Conservation (phyloP, 495 filamentous ascomycete species). For the Oleoguttula mirabilis region DNA sequence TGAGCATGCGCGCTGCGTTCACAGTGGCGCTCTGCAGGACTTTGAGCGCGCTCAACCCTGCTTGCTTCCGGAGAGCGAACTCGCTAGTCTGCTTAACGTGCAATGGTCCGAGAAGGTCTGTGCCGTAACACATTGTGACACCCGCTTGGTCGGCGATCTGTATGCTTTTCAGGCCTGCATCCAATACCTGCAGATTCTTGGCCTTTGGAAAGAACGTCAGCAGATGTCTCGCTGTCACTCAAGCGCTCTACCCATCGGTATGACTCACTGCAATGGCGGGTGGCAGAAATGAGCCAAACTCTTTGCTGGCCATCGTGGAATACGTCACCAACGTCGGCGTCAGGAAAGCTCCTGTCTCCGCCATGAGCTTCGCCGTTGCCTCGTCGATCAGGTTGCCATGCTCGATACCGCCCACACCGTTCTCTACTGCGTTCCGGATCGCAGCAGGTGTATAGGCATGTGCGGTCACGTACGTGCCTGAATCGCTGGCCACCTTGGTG, state of each 20-base stretch:
- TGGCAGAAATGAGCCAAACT: slow-evolving; percentile 35
- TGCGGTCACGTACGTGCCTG: slow-evolving; percentile 42
- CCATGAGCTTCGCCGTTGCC: slow-evolving; percentile 39
- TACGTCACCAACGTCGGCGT: slow-evolving; percentile 45
- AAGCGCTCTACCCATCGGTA: too few species aligned
- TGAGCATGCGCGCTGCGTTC: slow-evolving; percentile 38
- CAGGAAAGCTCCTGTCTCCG: slow-evolving; percentile 35
- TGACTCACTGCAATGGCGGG: slow-evolving; percentile 26
- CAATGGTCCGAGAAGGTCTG: slow-evolving; percentile 41
- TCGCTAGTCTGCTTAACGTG: slow-evolving; percentile 38
- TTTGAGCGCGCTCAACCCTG: slow-evolving; percentile 30
- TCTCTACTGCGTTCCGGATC: slow-evolving; percentile 42
- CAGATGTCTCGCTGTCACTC: too few species aligned
- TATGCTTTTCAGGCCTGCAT: slow-evolving; percentile 35
- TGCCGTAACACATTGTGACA: slow-evolving; percentile 43
- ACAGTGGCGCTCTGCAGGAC: slow-evolving; percentile 42
- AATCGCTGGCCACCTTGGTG: slow-evolving; percentile 34
- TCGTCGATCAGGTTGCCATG: slow-evolving; percentile 44
- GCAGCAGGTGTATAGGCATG: slow-evolving; percentile 42
- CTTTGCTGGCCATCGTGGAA: slow-evolving; percentile 35
- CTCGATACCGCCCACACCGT: slow-evolving; percentile 45
- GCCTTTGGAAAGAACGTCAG: too few species aligned
- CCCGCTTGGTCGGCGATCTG: slow-evolving; percentile 37
- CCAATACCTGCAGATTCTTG: slow-evolving; percentile 39
- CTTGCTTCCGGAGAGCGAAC: slow-evolving; percentile 36